phyloP scores from a whole-genome alignment of 441 rosid species.

The Breynia disticha region DNA sequence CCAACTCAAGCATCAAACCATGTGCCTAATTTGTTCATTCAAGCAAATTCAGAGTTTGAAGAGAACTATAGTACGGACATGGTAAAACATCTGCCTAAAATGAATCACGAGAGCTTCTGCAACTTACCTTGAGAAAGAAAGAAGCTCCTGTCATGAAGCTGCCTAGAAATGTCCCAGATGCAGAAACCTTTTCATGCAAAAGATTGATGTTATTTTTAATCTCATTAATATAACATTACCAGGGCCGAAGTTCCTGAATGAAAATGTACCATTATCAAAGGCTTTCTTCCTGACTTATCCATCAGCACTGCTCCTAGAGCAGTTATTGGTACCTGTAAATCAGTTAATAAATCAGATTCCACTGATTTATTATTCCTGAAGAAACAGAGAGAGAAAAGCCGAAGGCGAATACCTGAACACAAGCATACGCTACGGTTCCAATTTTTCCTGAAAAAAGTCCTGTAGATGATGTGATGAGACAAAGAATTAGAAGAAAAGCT shows the following conservation, averaged over 20 bases:
- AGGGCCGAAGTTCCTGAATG: neutral
- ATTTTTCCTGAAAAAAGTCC: constrained; percentile 68
- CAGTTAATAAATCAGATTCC: neutral
- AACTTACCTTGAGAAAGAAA: constrained; percentile 59
- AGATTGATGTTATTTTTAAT: neutral
- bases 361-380: too few species aligned
- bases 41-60: constrained; percentile 11
- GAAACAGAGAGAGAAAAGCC: too few species aligned
- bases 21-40: constrained; percentile 35
- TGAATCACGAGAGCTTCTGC: neutral
- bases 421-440: constrained; percentile 78
- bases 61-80: neutral
- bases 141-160: constrained; percentile 58
- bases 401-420: constrained; percentile 47
- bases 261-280: constrained; percentile 62
- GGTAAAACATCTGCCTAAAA: neutral
- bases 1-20: constrained; percentile 42
- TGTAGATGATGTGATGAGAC: constrained; percentile 17
- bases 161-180: constrained; percentile 68
- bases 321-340: constrained; percentile 63
- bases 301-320: constrained; percentile 61
- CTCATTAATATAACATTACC: neutral
- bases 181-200: constrained; percentile 44
- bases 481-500: neutral
- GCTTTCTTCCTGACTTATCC: constrained; percentile 81